Evolutionary conservation across 2,329 filamentous ascomycete species (phyloP).

Genomic region (Akanthomyces uredinophilus): DNA sequence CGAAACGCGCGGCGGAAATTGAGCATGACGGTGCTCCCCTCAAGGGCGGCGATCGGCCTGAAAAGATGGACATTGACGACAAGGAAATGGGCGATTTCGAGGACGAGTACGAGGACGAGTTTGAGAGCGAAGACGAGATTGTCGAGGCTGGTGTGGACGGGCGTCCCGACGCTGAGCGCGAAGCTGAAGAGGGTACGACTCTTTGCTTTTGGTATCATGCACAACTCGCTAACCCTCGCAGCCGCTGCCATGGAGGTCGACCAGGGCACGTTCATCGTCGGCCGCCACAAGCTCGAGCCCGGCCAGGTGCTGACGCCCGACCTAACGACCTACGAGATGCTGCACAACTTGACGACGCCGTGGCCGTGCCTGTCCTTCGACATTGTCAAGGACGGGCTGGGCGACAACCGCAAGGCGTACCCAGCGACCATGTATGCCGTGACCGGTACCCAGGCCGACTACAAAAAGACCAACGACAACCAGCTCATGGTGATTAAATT

Average conservation of each 20-base stretch:
- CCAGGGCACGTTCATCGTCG: conserved; percentile 91
- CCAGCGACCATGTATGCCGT: conserved; percentile 94
- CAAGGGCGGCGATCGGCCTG: conserved; percentile 57
- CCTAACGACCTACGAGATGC: conserved; percentile 93
- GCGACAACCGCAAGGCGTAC: conserved; percentile 86
- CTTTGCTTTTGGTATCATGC: conserved; percentile 28
- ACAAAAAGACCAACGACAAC: conserved; percentile 72
- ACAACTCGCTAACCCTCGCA: conserved; percentile 24
- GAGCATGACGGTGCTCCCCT: conserved; percentile 44
- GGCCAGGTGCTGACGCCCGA: conserved; percentile 90
- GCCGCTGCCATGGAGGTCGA: conserved; percentile 78
- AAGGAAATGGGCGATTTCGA: conserved; percentile 77
- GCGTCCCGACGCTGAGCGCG: conserved; percentile 82
- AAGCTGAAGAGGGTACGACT: conserved; percentile 71
- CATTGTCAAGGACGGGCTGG: conserved; percentile 77
- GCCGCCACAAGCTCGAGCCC: conserved; percentile 82
- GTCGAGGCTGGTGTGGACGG: conserved; percentile 93
- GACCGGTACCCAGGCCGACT: conserved; percentile 87
- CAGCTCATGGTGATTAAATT: conserved; percentile 95
- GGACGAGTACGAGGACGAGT: conserved; percentile 91
- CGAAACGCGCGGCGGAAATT: conserved; percentile 53
- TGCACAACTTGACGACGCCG: conserved; percentile 86
- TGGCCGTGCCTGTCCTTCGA: conserved; percentile 98
- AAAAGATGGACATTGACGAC: conserved; percentile 62
- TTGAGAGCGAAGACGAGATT: conserved; percentile 85